A percentile compares a stretch with the other conserved stretches of the same genome.
Conservation (phyloP, 1,284 basidiomycete genomes). For the Kwoniella shivajii region DNA sequence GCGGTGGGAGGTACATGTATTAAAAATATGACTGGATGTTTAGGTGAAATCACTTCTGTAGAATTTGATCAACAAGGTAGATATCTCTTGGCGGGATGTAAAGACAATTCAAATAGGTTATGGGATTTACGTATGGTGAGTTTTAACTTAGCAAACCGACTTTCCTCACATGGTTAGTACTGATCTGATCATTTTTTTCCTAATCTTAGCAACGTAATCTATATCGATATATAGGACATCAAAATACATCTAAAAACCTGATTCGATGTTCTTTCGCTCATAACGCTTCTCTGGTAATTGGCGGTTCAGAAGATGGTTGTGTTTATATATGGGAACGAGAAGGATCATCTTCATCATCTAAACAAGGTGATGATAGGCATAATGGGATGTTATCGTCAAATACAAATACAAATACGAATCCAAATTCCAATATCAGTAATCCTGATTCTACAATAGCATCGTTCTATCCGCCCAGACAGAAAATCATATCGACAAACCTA, state of each 20-base stretch:
- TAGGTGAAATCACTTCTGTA: conserved; percentile 58
- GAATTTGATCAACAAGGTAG: conserved; percentile 56
- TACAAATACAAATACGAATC: neutral
- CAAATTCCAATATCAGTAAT: neutral
- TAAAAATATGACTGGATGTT: conserved; percentile 54
- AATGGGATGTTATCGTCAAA: neutral
- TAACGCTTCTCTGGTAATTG: conserved; percentile 51
- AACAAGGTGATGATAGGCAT: neutral
- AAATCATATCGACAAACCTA: conserved; percentile 5
- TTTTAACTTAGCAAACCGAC: neutral
- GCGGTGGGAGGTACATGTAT: conserved; percentile 56
- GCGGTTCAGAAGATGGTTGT: conserved; percentile 55
- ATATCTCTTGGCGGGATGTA: conserved; percentile 56
- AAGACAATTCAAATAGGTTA: conserved; percentile 57
- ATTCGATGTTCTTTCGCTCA: conserved; percentile 55
- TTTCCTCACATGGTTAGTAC: conserved; percentile 8
- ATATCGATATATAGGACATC: conserved; percentile 57
- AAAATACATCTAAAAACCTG: conserved; percentile 59
- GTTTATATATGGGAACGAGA: conserved; percentile 52
- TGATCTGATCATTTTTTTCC: conserved; percentile 19
- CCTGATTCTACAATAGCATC: conserved; percentile 19
- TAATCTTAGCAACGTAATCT: conserved; percentile 49
- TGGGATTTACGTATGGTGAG: conserved; percentile 55
- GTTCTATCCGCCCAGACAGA: conserved; percentile 36
- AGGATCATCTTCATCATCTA: conserved; percentile 8